Conservation (phyloP, 176 grass and related monocot genomes). For the Oryza glaberrima region DNA sequence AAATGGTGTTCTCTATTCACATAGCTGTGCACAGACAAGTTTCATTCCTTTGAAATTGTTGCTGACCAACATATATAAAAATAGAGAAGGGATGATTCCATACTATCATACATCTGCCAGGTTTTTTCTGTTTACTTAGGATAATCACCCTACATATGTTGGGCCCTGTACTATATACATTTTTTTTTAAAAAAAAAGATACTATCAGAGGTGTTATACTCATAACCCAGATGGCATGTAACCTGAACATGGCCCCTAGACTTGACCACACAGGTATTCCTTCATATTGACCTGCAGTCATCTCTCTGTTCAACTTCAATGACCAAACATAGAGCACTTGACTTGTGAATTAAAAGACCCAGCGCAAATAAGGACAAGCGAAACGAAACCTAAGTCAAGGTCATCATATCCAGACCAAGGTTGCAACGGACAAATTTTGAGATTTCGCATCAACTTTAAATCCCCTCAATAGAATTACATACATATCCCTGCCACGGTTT, state of each 20-base stretch:
- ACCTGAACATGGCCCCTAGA: not conserved
- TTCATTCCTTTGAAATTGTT: not conserved
- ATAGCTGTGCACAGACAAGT: not conserved
- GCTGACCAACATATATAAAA: not conserved
- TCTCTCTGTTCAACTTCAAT: not conserved
- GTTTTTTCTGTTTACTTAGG: not conserved
- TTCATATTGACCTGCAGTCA: not conserved
- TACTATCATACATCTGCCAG: too few relatives aligned
- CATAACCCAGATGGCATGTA: constrained; percentile 9
- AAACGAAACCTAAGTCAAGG: not conserved
- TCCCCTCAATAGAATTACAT: not conserved
- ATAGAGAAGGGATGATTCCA: not conserved
- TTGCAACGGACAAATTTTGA: not conserved
- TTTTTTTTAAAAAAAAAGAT: too few relatives aligned
- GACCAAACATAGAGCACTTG: not conserved
- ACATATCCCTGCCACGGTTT: not conserved
- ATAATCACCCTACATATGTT: not conserved
- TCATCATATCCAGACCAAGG: not conserved
- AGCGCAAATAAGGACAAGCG: not conserved
- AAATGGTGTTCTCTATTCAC: not conserved
- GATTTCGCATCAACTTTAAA: not conserved
- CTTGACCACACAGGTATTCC: not conserved
- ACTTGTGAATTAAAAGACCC: not conserved
- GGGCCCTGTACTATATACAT: not conserved
- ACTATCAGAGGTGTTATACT: not conserved